Evolutionary conservation across 2,329 filamentous ascomycete species (phyloP).

Genomic region (Didymellaceae sp.): DNA sequence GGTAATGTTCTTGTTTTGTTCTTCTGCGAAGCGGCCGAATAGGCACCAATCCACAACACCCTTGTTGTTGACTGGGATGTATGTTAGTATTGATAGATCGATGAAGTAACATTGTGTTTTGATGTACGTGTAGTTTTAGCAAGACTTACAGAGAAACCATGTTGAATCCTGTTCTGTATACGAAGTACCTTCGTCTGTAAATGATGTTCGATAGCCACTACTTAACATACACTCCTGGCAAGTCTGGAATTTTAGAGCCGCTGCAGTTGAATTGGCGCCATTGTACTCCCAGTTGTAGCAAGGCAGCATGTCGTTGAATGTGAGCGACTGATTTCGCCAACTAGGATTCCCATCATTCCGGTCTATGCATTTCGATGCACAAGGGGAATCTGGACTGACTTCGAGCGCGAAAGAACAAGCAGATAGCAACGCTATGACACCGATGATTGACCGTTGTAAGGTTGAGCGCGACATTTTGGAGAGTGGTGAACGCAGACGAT

Average conservation of each 20-base stretch:
- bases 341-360: conserved; percentile 16
- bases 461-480: conserved; percentile 5
- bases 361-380: conserved; percentile 27
- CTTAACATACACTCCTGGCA: conserved; percentile 26
- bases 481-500: not conserved
- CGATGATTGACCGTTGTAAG: not conserved
- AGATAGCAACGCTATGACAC: not conserved
- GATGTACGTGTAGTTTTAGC: too few relatives aligned
- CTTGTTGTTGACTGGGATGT: conserved; percentile 25
- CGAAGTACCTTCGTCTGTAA: not conserved
- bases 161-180: conserved; percentile 22
- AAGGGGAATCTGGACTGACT: conserved; percentile 28
- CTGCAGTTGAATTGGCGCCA: conserved; percentile 21
- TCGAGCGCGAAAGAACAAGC: conserved; percentile 21
- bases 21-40: conserved; percentile 26
- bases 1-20: conserved; percentile 21
- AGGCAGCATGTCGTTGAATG: conserved; percentile 19
- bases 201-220: conserved; percentile 10
- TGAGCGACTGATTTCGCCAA: conserved; percentile 17
- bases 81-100: conserved; percentile 4
- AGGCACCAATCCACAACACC: conserved; percentile 29
- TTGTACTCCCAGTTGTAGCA: conserved; percentile 26
- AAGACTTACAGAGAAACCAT: conserved; percentile 30
- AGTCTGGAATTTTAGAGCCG: conserved; percentile 25
- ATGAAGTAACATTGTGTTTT: too few relatives aligned